Conservation (phyloP, 2,329 filamentous ascomycete genomes). For the Trichoderma endophyticum region DNA sequence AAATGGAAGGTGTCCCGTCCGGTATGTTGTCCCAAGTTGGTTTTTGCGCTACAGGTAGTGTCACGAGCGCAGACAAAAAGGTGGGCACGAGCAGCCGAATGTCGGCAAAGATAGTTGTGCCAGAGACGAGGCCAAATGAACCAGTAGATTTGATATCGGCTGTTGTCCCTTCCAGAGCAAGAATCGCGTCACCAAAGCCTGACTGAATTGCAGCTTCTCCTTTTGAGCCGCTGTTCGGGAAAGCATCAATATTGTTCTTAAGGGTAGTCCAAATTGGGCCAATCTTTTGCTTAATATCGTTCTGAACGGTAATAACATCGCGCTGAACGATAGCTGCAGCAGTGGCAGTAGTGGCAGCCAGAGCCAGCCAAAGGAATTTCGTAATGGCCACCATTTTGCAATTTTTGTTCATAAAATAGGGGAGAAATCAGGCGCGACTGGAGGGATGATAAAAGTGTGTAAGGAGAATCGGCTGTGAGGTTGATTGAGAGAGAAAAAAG, state of each 20-base stretch:
- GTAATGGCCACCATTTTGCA: not conserved
- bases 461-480: not conserved
- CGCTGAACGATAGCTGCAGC: not conserved
- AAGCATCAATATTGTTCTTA: not conserved
- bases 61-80: not conserved
- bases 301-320: not conserved
- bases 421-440: not conserved
- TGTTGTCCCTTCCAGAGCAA: not conserved
- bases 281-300: not conserved
- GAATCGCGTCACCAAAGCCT: not conserved
- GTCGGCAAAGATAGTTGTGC: not conserved
- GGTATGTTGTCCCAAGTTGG: not conserved
- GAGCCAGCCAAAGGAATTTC: not conserved
- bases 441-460: not conserved
- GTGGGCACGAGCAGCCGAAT: not conserved
- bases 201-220: not conserved
- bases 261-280: not conserved
- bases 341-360: not conserved
- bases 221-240: not conserved
- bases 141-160: not conserved
- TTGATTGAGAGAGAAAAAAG: not conserved
- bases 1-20: not conserved
- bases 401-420: not conserved
- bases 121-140: not conserved
- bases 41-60: not conserved